Conservation (phyloP, 2,329 filamentous ascomycete genomes). For the Xylariaceae sp. region DNA sequence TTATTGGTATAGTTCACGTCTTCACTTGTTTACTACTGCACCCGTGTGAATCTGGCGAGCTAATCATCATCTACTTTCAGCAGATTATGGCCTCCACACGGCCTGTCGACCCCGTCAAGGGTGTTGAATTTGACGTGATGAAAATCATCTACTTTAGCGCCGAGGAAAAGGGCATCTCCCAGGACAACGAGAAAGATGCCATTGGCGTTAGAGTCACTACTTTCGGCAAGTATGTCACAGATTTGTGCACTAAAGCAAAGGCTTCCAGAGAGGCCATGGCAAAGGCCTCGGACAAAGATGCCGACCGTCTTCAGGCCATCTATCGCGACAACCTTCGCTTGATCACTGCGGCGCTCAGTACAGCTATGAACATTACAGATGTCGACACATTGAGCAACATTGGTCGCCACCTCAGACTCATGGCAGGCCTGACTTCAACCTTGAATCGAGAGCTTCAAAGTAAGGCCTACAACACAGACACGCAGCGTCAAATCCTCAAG, state of each 20-base stretch:
- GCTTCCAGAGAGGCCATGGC: conserved; percentile 32
- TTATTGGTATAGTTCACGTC: no score
- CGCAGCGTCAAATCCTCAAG: conserved; percentile 52
- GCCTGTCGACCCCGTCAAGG: conserved; percentile 25
- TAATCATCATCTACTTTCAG: not conserved
- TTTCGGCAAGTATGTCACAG: conserved; percentile 45
- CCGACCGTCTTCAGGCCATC: conserved; percentile 34
- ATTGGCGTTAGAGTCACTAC: conserved; percentile 37
- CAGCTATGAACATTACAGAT: conserved; percentile 51
- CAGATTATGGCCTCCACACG: conserved; percentile 22
- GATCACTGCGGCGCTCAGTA: conserved; percentile 48
- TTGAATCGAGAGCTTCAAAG: conserved; percentile 51
- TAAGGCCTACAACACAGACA: conserved; percentile 47
- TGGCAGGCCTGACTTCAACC: conserved; percentile 49
- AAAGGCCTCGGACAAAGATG: conserved; percentile 18
- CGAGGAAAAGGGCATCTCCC: conserved; percentile 19
- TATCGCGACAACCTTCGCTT: conserved; percentile 44
- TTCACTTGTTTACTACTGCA: no score
- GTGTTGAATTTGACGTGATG: conserved; percentile 27
- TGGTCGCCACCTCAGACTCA: conserved; percentile 52
- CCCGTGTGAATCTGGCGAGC: not conserved
- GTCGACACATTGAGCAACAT: conserved; percentile 53
- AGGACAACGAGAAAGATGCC: conserved; percentile 27
- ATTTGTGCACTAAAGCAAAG: conserved; percentile 13
- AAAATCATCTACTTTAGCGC: conserved; percentile 25